phyloP scores from a whole-genome alignment of 2,329 filamentous ascomycete species.

The Xylariaceae sp. region DNA sequence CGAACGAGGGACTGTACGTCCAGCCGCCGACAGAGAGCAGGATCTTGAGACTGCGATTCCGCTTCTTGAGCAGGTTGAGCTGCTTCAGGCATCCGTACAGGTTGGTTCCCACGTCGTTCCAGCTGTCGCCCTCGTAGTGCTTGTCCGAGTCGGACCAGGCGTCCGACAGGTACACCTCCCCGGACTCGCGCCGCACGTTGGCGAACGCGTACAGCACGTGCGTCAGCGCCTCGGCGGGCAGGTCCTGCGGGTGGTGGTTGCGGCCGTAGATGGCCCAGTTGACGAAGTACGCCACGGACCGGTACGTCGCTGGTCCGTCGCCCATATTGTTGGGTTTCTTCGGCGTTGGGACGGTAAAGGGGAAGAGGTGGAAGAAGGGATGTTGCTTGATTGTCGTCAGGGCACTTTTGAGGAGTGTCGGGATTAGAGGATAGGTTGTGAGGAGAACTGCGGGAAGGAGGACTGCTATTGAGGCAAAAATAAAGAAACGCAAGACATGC shows the following conservation, averaged over 20 bases:
- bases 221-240: constrained; percentile 75
- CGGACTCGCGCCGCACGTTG: constrained; percentile 71
- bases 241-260: constrained; percentile 77
- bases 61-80: constrained; percentile 74
- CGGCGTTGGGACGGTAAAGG: no score
- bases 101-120: constrained; percentile 70
- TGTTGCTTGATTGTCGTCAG: no score
- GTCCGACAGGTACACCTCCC: constrained; percentile 70
- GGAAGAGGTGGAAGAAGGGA: no score
- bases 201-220: constrained; percentile 90
- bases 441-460: no score
- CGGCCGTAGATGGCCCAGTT: constrained; percentile 86
- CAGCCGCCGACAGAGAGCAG: constrained; percentile 86
- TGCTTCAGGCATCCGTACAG: constrained; percentile 88
- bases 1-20: constrained; percentile 85
- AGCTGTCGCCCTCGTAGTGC: constrained; percentile 61
- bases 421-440: no score
- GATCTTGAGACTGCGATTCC: constrained; percentile 77
- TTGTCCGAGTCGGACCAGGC: constrained; percentile 67
- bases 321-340: no score
- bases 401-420: no score
- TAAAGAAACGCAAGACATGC: no score
- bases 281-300: constrained; percentile 67
- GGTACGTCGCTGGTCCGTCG: constrained; percentile 44
- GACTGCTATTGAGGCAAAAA: no score